Evolutionary conservation across 140 eudicot species (phyloP), one percentile per base, ranked within the genome.

Genomic region (Oenanthe javanica): DNA sequence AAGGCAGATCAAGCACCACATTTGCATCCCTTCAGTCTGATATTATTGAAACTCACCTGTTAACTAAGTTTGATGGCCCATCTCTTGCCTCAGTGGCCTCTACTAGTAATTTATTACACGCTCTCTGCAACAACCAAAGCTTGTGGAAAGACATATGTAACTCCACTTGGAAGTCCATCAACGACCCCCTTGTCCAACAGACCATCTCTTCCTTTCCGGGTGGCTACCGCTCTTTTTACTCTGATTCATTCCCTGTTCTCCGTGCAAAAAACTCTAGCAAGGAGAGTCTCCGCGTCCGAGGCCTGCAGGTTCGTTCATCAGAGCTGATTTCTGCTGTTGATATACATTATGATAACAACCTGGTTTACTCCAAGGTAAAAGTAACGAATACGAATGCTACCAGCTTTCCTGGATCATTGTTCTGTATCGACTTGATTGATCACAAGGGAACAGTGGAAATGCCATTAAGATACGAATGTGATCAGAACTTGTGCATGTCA

Each of bases 311-410:
- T 50, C 43, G 18, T 1, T 67, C 82, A 25, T 31, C 89, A 9
- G 80, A 85, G 27, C 38, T 92, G 1, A 87, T 93, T 54, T 93
- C 96, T 1, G 90, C 96, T 55, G 88, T 93, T 9, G 96, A 93
- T 61, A 72, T 91, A 15, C 76, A 74, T 46, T 91, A 86, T 85
- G 52, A 72, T 23, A 83, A 82, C 76, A 63, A 49, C 42, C 11
- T 82, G 4, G 18, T 93, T 15, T 82, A 81, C 83, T 93, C 98
- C 50, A 72, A 0, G 38, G 86, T 78, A 7, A 12, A 74, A 3
- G 72, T 61, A 10, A 87, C 88, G 6, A 78, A 88, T 14, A 82
- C 90, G 7, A 49, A 64, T 1, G 12, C 81, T 1, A 83, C 72
- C 0, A 31, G 19, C 81, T 83, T 85, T 43, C 23, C 10, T 46